Percentiles rank a stretch among this genome's conserved stretches.
Conservation (phyloP, 352 stramenopile species). For the Pythium brassicae region DNA sequence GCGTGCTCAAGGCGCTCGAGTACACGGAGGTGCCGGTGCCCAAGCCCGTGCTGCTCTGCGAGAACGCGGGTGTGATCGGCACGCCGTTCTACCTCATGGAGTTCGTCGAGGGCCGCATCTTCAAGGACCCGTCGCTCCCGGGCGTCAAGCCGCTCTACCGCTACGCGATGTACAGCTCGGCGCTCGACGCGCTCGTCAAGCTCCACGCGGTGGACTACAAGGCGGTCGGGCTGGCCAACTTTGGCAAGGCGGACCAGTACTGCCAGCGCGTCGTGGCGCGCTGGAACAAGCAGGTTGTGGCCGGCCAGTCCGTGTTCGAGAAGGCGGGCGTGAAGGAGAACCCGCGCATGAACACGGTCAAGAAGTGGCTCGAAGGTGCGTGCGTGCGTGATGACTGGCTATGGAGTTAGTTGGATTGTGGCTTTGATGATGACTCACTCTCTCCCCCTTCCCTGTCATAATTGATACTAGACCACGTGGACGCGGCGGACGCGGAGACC, state of each 20-base stretch:
- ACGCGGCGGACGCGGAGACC: conserved; percentile 45
- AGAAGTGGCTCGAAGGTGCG: conserved; percentile 51
- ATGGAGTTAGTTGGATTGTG: background rate
- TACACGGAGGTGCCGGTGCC: conserved; percentile 64
- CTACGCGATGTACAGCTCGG: conserved; percentile 79
- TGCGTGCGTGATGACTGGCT: background rate
- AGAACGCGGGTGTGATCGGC: conserved; percentile 55
- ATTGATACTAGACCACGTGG: conserved; percentile 28
- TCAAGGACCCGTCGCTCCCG: conserved; percentile 61
- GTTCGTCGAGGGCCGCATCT: conserved; percentile 69
- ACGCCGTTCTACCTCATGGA: conserved; percentile 85
- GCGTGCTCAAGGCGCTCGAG: conserved; percentile 60
- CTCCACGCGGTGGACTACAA: conserved; percentile 66
- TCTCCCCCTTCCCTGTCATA: background rate
- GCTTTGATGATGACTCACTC: too few species aligned
- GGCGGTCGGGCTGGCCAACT: conserved; percentile 44
- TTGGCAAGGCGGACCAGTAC: conserved; percentile 66
- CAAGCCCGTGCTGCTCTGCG: conserved; percentile 59
- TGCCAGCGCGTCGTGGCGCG: conserved; percentile 62
- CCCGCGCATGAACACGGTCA: conserved; percentile 38
- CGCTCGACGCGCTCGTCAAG: conserved; percentile 57
- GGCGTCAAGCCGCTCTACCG: conserved; percentile 65
- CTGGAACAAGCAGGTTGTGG: conserved; percentile 71
- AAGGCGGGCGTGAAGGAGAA: conserved; percentile 56
- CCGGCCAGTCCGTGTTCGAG: conserved; percentile 37